A percentile compares a stretch with the other conserved stretches of the same genome.
Evolutionary conservation across 108 stramenopile species (phyloP).

Genomic region (Conticribra guillardii): DNA sequence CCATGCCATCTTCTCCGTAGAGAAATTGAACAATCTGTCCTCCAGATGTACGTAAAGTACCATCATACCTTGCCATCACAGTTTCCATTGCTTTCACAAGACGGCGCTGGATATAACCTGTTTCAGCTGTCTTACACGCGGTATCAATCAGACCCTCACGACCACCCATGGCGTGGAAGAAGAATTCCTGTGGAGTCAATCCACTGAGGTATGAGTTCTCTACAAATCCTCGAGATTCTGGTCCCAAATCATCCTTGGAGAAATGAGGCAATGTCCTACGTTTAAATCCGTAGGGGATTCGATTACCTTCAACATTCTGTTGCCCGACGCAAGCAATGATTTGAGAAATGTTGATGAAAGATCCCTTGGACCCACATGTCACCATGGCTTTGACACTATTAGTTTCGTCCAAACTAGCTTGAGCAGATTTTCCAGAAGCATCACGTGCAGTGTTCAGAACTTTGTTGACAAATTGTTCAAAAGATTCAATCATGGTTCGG

Average conservation of each 20-base stretch:
- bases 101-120: slow-evolving; percentile 99
- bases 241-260: slow-evolving; percentile 98
- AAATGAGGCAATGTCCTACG: slow-evolving; percentile 98
- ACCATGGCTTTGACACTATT: slow-evolving; percentile 99
- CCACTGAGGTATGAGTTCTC: slow-evolving; percentile 99
- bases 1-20: slow-evolving; percentile 99
- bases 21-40: slow-evolving; percentile 98
- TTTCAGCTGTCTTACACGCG: slow-evolving; percentile 99
- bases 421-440: slow-evolving; percentile 95
- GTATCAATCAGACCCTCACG: slow-evolving; percentile 99
- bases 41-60: slow-evolving; percentile 91
- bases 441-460: slow-evolving; percentile 96
- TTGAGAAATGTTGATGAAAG: slow-evolving; percentile 98
- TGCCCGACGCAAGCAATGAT: slow-evolving; percentile 99
- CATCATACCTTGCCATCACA: slow-evolving; percentile 97
- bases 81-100: slow-evolving; percentile 99
- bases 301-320: slow-evolving; percentile 99
- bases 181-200: slow-evolving; percentile 98
- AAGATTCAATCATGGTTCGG: slow-evolving; percentile 97
- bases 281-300: slow-evolving; percentile 98
- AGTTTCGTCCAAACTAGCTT: slow-evolving; percentile 88
- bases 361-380: slow-evolving; percentile 97
- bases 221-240: slow-evolving; percentile 98
- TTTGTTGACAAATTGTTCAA: slow-evolving; percentile 97
- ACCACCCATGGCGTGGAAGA: slow-evolving; percentile 99